A percentile compares a stretch with the other conserved stretches of the same genome.
Conservation (phyloP, 2,329 filamentous ascomycete genomes). For the Boeremia exigua region DNA sequence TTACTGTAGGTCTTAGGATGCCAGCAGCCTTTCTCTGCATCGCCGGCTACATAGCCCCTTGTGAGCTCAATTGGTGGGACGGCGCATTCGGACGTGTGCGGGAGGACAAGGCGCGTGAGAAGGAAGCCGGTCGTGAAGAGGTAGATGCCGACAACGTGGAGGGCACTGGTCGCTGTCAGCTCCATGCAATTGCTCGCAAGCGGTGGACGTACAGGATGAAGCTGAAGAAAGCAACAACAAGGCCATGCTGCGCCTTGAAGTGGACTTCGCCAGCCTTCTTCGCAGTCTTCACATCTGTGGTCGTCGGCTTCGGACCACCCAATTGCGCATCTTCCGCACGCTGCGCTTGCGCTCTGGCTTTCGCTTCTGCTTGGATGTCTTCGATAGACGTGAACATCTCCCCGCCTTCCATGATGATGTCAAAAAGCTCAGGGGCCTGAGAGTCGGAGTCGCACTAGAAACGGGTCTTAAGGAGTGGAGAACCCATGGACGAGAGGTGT, state of each 20-base stretch:
- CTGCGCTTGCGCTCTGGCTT: constrained; percentile 42
- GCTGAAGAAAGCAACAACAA: constrained; percentile 69
- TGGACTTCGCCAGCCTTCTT: constrained; percentile 54
- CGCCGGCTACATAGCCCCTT: constrained; percentile 46
- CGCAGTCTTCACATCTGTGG: constrained; percentile 32
- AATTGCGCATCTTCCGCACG: constrained; percentile 15
- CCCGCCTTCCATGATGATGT: constrained; percentile 45
- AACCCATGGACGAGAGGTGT: constrained; percentile 23
- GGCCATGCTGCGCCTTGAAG: constrained; percentile 61
- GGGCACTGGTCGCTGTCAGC: constrained; percentile 54
- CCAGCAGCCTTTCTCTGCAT: constrained; percentile 79
- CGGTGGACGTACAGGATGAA: constrained; percentile 63
- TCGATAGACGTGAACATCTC: constrained; percentile 46
- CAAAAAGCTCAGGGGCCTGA: background rate
- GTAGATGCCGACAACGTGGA: constrained; percentile 82
- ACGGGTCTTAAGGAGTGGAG: constrained; percentile 26
- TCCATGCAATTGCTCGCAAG: background rate
- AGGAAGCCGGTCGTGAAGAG: constrained; percentile 96
- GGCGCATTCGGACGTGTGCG: constrained; percentile 78
- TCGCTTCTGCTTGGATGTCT: constrained; percentile 46
- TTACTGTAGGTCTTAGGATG: constrained; percentile 93
- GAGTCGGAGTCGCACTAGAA: constrained; percentile 4
- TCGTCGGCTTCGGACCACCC: constrained; percentile 33
- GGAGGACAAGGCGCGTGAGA: constrained; percentile 80
- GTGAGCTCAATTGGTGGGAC: constrained; percentile 69